Evolutionary conservation across 2,329 filamentous ascomycete genomes (phyloP).

Genomic region (Domatiomyces catenatus): DNA sequence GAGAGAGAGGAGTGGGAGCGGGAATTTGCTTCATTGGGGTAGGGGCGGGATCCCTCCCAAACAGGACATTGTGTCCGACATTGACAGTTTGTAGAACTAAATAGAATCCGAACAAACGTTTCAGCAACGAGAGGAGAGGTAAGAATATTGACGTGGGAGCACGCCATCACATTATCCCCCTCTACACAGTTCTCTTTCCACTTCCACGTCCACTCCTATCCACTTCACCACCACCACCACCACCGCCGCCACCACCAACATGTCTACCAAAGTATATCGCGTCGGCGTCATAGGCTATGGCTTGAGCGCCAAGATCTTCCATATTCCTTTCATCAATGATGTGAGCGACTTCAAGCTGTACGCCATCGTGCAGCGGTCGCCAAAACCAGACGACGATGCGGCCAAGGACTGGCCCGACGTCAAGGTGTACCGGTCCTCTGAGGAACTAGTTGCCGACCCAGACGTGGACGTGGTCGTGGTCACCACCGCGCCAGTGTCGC

Average conservation of each 20-base stretch:
- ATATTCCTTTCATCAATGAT: constrained; percentile 60
- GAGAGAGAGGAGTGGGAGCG: not conserved
- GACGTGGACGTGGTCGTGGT: constrained; percentile 55
- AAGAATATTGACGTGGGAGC: too few relatives aligned
- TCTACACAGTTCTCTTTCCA: too few relatives aligned
- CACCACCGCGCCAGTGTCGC: constrained; percentile 55
- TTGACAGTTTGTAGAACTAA: too few relatives aligned
- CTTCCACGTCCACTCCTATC: too few relatives aligned
- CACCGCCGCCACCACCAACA: not conserved
- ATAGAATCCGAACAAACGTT: too few relatives aligned
- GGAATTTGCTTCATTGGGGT: too few relatives aligned
- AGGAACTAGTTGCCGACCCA: constrained; percentile 49
- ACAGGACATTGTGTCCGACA: too few relatives aligned
- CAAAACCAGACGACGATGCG: constrained; percentile 49
- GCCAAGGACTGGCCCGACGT: constrained; percentile 50
- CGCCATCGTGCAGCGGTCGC: constrained; percentile 60
- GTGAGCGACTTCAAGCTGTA: constrained; percentile 52
- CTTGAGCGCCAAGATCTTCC: constrained; percentile 61
- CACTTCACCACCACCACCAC: too few relatives aligned
- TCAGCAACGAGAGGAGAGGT: too few relatives aligned
- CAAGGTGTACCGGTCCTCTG: constrained; percentile 48
- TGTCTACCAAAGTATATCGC: constrained; percentile 26
- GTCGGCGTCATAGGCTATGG: constrained; percentile 47
- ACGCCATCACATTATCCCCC: too few relatives aligned
- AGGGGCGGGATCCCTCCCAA: too few relatives aligned